These are phyloP conservation scores for Kwoniella pini DNA, from an alignment of 768 basidiomycete genomes.

Conservation along the genomic window DNA sequence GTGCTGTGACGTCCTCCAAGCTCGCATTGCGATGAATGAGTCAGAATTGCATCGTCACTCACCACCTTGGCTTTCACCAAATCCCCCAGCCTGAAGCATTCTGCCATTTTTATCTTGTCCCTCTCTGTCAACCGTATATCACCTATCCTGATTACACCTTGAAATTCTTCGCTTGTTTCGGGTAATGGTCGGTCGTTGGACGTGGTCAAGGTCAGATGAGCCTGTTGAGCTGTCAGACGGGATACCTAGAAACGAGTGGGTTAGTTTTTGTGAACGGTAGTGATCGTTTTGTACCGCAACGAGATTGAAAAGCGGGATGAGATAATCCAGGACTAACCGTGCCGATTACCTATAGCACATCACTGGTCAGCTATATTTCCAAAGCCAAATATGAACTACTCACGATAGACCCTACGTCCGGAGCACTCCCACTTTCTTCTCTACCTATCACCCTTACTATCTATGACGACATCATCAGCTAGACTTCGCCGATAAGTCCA, in stretches of 20 bases:
- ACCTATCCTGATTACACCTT: constrained; percentile 52
- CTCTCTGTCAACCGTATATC: constrained; percentile 53
- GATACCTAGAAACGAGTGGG: constrained; percentile 45
- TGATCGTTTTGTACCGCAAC: too few relatives aligned
- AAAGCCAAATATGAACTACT: constrained; percentile 1
- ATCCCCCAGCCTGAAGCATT: constrained; percentile 55
- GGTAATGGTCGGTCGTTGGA: constrained; percentile 52
- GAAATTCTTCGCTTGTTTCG: constrained; percentile 51
- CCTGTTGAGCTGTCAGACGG: constrained; percentile 54
- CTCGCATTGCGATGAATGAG: neutral
- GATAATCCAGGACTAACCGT: constrained; percentile 28
- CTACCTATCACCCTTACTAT: constrained; percentile 44
- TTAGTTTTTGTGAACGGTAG: too few relatives aligned
- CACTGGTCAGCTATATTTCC: neutral
- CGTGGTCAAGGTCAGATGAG: constrained; percentile 47
- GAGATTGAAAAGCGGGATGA: too few relatives aligned
- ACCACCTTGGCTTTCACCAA: constrained; percentile 54
- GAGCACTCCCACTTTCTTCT: constrained; percentile 44
- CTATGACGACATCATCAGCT: constrained; percentile 17
- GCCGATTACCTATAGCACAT: constrained; percentile 37
- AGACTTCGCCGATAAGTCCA: too few relatives aligned
- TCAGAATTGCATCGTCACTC: constrained; percentile 16
- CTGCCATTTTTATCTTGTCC: constrained; percentile 52
- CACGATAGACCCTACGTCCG: constrained; percentile 49
- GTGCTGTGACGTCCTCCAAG: neutral